These are phyloP conservation scores for Rhododendron ferrugineum DNA, from an alignment of 148 eudicot species.

Conservation along the genomic window DNA sequence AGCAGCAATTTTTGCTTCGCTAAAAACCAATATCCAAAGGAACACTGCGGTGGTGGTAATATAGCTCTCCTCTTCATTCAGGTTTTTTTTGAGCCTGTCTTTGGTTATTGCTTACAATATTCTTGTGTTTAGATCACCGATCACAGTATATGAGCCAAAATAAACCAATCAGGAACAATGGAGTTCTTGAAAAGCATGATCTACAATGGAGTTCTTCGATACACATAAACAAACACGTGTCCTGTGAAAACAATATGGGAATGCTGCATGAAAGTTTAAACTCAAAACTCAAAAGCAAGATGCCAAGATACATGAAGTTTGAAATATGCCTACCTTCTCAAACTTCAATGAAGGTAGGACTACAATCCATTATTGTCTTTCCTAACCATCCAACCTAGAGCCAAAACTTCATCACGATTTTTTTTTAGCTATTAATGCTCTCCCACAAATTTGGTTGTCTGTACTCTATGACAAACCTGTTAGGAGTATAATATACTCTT, in stretches of 20 bases:
- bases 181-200: background rate
- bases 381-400: conserved; percentile 1
- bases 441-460: background rate
- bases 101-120: background rate
- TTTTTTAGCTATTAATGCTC: background rate
- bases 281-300: background rate
- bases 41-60: background rate
- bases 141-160: background rate
- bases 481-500: background rate
- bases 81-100: background rate
- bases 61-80: background rate
- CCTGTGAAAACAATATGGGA: background rate
- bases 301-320: background rate
- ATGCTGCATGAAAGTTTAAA: background rate
- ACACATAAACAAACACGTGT: background rate
- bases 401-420: background rate
- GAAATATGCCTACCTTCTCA: background rate
- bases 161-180: background rate
- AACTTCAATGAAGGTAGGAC: background rate
- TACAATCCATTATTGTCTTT: background rate
- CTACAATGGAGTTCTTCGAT: background rate
- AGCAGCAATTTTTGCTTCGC: background rate
- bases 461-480: background rate
- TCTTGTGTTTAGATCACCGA: background rate
- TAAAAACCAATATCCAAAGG: background rate